Evolutionary conservation across 805 yeast genomes (phyloP), one percentile per base, ranked within the genome.

Genomic region (Jamesozyma spencerorum): DNA sequence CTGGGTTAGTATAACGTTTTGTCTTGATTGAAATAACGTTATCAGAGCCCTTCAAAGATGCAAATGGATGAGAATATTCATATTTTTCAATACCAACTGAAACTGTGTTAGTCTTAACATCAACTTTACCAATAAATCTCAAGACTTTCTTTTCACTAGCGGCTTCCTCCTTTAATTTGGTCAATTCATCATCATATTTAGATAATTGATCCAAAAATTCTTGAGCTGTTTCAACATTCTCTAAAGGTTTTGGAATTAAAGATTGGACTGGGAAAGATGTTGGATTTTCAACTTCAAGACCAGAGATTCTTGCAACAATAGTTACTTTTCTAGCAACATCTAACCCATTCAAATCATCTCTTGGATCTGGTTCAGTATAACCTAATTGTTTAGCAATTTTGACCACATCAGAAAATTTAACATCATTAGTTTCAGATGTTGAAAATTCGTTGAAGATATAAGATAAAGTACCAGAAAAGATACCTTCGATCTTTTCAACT

Each of bases 241-340:
- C 96, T 55, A 92, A 75, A 34, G 77, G 82, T 58, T 77, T 74
- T 51, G 98, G 98, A 57, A 92, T 88, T 58, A 92, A 74, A 11
- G 96, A 85, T 58, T 87, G 88, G 27, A 92, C 95, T 30, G 95
- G 87, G 79, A 92, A 90, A 11, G 96, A 77, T 30, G 87, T 74
- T 52, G 97, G 94, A 11, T 92, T 81, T 59, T 81, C 82, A 30
- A 92, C 85, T 44, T 76, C 68, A 40, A 83, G 73, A 2, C 98
- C 98, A 13, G 96, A 73, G 40, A 92, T 74, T 71, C 99, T 83
- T 36, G 96, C 95, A 47, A 92, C 75, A 49, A 92, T 92, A 19
- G 98, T 87, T 24, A 92, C 96, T 65, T 92, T 92, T 74, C 99
- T 82, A 34, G 99, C 99, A 46, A 92, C 96, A 60, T 92, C 99